Base-by-base conservation (phyloP, 139 green algal genomes). In the Coccomyxa sp. region DNA sequence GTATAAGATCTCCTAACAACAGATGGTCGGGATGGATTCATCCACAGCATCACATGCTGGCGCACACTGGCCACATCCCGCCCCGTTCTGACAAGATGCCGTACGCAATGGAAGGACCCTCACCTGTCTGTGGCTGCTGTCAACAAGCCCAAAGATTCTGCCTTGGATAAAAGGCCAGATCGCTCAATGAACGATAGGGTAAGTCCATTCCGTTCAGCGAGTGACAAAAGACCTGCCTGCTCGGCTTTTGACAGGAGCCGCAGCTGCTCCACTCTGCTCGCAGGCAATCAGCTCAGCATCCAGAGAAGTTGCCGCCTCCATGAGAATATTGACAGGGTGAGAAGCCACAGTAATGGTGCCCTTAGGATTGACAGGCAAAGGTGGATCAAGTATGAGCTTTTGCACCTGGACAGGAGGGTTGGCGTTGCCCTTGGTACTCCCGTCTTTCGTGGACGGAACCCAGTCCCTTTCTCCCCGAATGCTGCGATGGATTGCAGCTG, bases 111-210 rank as follows among this genome's bases (percentile, higher is more conserved):
- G 27, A 5, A 38, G 29, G 18, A 58, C n/a, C 37, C 54, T 35
- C 24, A 79, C 70, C 80, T 82, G 79, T 92, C 87, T 29, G 79
- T 80, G n/a, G 86, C 84, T 18, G 82, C 77, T 31, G 84, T 85
- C 24, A 93, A 50, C 8, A 93, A 68, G n/a, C 89, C 89, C 27
- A 92, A 39, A 5, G 83, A 84, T 41, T 93, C 89, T 10, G 89
- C 91, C n/a, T 85, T 94, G 40, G 80, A 88, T 36, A 95, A 86
- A 58, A 94, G 79, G 29, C 91, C 91, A 36, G 82, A 83, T 75
- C 90, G 81, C 81, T 95, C 91, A 58, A 95, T 93, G 58, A 82
- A 87, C n/a, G 82, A 86, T 35, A 95, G 82, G 6, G 91, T 93
- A 0, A 95, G 58, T 40, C 91, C 91, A 44, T 75, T 82, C n/a